Percentiles rank a stretch among this genome's conserved stretches.
Evolutionary conservation across 2,329 filamentous ascomycete species (phyloP).

Genomic region (Fusarium sp.): DNA sequence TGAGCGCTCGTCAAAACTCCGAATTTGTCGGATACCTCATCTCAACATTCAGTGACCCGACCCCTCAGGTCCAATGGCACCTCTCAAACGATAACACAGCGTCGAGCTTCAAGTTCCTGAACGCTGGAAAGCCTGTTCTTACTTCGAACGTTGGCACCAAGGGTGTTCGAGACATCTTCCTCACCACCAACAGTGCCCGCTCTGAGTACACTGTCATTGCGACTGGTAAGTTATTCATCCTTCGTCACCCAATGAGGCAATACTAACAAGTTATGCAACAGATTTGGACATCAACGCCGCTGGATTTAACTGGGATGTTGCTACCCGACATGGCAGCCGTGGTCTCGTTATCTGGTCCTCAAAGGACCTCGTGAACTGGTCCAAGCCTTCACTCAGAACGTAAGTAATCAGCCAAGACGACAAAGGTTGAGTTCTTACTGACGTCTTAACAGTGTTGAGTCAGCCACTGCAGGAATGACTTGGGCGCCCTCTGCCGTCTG

Average conservation of each 20-base stretch:
- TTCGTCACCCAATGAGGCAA: not conserved
- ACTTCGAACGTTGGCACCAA: conserved; percentile 54
- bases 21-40: conserved; percentile 54
- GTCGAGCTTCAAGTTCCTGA: conserved; percentile 53
- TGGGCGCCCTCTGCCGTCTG: conserved; percentile 58
- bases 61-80: conserved; percentile 53
- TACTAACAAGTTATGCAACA: conserved; percentile 16
- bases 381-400: conserved; percentile 42
- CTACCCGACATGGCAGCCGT: conserved; percentile 55
- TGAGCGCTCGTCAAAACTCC: conserved; percentile 2
- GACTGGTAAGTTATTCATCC: conserved; percentile 49
- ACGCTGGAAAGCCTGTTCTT: conserved; percentile 52
- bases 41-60: conserved; percentile 55
- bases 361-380: conserved; percentile 55
- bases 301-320: conserved; percentile 56
- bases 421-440: not conserved
- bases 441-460: conserved; percentile 50
- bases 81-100: conserved; percentile 54
- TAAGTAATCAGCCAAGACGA: not conserved
- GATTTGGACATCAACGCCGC: conserved; percentile 56
- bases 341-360: conserved; percentile 58
- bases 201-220: conserved; percentile 56
- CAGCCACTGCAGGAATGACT: conserved; percentile 55
- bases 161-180: conserved; percentile 55
- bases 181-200: conserved; percentile 53